A percentile compares a stretch with the other conserved stretches of the same genome.
These are phyloP conservation scores for Monosporozyma unispora DNA, from an alignment of 805 yeast species.

Conservation along the genomic window DNA sequence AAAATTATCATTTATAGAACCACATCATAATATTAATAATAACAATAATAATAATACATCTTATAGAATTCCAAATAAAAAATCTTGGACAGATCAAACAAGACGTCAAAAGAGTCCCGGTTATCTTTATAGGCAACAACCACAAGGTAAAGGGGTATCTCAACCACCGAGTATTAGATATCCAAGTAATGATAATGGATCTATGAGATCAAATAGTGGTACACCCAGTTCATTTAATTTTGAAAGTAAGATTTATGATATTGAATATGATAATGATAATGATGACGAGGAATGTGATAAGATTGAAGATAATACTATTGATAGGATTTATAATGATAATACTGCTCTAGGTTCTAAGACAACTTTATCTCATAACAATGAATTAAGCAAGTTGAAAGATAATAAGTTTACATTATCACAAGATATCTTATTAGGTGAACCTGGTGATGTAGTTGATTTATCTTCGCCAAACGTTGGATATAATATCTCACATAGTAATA, in stretches of 20 bases:
- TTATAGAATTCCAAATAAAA: constrained; percentile 2
- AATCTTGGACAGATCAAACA: not conserved
- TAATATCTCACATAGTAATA: not conserved
- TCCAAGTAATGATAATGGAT: constrained; percentile 4
- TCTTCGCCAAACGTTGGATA: constrained; percentile 4
- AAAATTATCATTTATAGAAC: constrained; percentile 6
- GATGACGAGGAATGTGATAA: not conserved
- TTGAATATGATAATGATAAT: constrained; percentile 15
- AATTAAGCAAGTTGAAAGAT: not conserved
- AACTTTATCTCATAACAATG: not conserved
- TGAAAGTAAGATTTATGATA: constrained; percentile 33
- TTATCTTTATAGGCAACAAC: constrained; percentile 8
- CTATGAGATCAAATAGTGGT: constrained; percentile 4
- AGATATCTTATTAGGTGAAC: constrained; percentile 26
- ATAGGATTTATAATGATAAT: not conserved
- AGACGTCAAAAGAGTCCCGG: constrained; percentile 14
- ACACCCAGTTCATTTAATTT: constrained; percentile 25
- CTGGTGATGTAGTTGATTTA: constrained; percentile 28
- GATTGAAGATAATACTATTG: not conserved
- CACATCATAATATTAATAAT: constrained; percentile 2
- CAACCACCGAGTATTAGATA: not conserved
- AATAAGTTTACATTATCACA: constrained; percentile 5
- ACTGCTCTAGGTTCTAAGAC: not conserved
- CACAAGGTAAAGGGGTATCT: not conserved
- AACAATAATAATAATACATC: constrained; percentile 1